These are phyloP conservation scores for Urostyla sp. DNA, from an alignment of 73 alveolate genomes.

Conservation along the genomic window DNA sequence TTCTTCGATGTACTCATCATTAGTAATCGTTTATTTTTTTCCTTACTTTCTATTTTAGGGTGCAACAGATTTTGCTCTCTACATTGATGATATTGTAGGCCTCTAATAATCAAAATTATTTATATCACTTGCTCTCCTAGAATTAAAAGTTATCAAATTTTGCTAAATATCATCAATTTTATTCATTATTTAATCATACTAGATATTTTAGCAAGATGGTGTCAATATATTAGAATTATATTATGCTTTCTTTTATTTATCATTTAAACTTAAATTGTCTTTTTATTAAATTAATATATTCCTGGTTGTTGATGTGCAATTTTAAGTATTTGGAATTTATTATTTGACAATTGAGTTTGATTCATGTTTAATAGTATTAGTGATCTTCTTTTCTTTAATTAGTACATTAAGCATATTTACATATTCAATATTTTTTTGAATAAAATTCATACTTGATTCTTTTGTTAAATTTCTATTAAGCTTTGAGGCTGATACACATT, in stretches of 20 bases:
- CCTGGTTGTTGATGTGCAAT: too few relatives aligned
- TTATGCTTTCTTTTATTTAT: too few relatives aligned
- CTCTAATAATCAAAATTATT: conserved; percentile 22
- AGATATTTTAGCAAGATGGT: too few relatives aligned
- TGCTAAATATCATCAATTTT: too few relatives aligned
- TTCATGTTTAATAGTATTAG: not conserved
- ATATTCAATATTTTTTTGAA: conserved; percentile 1
- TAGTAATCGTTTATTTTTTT: not conserved
- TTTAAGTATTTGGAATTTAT: too few relatives aligned
- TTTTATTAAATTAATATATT: too few relatives aligned
- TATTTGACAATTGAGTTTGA: not conserved
- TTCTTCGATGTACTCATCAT: not conserved
- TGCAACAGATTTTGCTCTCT: conserved; percentile 44
- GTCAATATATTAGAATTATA: too few relatives aligned
- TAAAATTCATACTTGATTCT: not conserved
- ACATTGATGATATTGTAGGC: conserved; percentile 51
- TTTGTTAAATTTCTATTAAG: not conserved
- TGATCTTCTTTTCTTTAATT: conserved; percentile 23
- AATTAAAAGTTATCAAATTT: conserved; percentile 26
- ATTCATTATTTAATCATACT: too few relatives aligned
- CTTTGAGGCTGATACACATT: not conserved
- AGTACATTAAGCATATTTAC: conserved; percentile 6
- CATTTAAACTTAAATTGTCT: too few relatives aligned
- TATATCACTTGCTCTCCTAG: conserved; percentile 39
- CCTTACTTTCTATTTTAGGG: not conserved